phyloP scores from a whole-genome alignment of 768 basidiomycete genomes.

The Agaricus subrufescens region DNA sequence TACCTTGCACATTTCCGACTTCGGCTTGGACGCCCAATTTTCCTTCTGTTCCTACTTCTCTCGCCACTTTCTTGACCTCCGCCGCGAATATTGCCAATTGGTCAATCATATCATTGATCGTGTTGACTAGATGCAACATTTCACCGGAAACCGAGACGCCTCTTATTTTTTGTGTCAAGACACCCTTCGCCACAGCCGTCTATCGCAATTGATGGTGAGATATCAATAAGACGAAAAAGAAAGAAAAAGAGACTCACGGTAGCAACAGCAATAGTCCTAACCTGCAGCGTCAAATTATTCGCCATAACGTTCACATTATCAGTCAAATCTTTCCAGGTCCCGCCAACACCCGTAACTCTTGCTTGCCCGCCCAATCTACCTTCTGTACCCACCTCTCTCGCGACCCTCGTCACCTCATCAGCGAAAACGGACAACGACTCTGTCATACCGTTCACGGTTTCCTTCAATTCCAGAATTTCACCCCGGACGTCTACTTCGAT shows the following conservation, averaged over 20 bases:
- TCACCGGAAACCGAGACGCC: slow-evolving; percentile 94
- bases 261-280: slow-evolving; percentile 88
- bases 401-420: slow-evolving; percentile 78
- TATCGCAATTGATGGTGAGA: slow-evolving; percentile 4
- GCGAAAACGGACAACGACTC: slow-evolving; percentile 81
- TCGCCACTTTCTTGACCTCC: slow-evolving; percentile 88
- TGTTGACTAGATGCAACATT: slow-evolving; percentile 93
- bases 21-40: slow-evolving; percentile 97
- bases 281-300: slow-evolving; percentile 88
- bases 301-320: slow-evolving; percentile 98
- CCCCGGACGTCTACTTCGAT: slow-evolving; percentile 90
- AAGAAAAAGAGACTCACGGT: slow-evolving; percentile 49
- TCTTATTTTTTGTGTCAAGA: slow-evolving; percentile 89
- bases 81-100: slow-evolving; percentile 53
- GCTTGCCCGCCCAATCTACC: slow-evolving; percentile 94
- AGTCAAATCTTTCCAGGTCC: slow-evolving; percentile 96
- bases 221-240: neutral
- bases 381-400: slow-evolving; percentile 95
- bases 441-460: slow-evolving; percentile 96
- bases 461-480: slow-evolving; percentile 86
- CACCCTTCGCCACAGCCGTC: slow-evolving; percentile 91
- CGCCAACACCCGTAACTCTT: slow-evolving; percentile 88
- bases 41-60: slow-evolving; percentile 98
- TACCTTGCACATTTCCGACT: slow-evolving; percentile 94
- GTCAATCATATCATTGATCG: slow-evolving; percentile 86